A percentile compares a stretch with the other conserved stretches of the same genome.
Evolutionary conservation across 1,284 basidiomycete species (phyloP).

Genomic region (Caloboletus inedulis): DNA sequence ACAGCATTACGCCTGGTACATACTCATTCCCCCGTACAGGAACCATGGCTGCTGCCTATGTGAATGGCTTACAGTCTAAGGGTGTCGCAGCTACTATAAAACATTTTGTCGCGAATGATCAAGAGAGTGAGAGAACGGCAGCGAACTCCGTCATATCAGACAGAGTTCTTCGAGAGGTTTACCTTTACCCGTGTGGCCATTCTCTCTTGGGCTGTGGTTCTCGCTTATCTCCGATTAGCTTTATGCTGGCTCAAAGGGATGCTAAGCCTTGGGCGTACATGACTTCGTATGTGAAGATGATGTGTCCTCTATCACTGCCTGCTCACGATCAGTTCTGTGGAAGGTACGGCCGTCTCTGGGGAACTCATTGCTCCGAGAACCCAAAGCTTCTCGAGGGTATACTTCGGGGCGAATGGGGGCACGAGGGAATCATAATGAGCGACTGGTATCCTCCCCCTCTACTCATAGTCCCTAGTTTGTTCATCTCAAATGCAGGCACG

Average conservation of each 20-base stretch:
- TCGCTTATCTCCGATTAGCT: neutral
- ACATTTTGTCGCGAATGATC: neutral
- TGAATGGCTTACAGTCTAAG: neutral
- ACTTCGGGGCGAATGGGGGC: neutral
- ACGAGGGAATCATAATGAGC: neutral
- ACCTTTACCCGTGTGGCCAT: neutral
- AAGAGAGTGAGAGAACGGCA: neutral
- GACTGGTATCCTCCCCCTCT: neutral
- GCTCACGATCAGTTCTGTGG: neutral
- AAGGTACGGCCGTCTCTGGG: neutral
- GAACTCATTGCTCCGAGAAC: neutral
- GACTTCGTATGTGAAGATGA: neutral
- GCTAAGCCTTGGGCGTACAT: neutral
- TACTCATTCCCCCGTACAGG: neutral
- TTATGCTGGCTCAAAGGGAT: neutral
- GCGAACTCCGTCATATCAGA: neutral
- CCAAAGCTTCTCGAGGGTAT: neutral
- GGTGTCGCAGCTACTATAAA: neutral
- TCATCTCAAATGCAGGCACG: neutral
- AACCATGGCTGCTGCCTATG: neutral
- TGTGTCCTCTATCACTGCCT: neutral
- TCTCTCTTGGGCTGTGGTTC: neutral
- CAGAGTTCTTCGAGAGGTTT: neutral
- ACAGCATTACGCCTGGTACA: neutral
- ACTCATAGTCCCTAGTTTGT: neutral